Base-by-base conservation (phyloP, 306 rosid species). In the Fragaria vesca region DNA sequence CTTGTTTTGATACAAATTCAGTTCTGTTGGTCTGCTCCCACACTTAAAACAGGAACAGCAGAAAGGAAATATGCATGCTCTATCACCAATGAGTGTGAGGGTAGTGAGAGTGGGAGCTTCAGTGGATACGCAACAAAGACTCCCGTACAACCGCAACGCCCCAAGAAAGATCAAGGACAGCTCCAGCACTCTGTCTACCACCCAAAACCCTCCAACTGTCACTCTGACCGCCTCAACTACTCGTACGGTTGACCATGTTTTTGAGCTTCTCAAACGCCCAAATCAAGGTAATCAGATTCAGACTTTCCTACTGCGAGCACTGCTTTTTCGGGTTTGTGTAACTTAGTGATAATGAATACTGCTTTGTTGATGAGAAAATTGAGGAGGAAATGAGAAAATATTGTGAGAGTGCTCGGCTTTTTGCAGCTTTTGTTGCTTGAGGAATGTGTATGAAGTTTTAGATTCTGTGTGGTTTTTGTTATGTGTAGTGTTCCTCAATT, bases 131-230 rank as follows among this genome's bases (percentile, higher is more conserved):
- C 86, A 88, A 12, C 97, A 87, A 60, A 84, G 89, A 74, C 82
- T 82, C 20, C 51, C 97, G 1, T 95, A 95, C 86, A 95, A 95
- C 65, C 98, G 87, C 62, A 92, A 95, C 28, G 93, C 97, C 66
- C 97, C 97, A 1, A 83, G 91, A 85, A 92, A 89, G 78, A 82
- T 72, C 66, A 77, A 74, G 69, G 81, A 88, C 83, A 50, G 18
- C 78, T 38, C 81, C 48, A 32, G 11, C 48, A 34, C 81, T 6
- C 21, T 12, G 66, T 17, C 74, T 73, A 1, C 80, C 66, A 43
- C 69, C 68, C 52, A 67, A 79, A 12, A 72, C 28, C 79, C 88
- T 4, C 84, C 78, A 15, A 17, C 90, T 54, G 51, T 68, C 50
- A 70, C 68, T 40, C 79, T 83, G 42, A 48, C 91, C 2, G 34